These are phyloP conservation scores for Acer saccharum DNA, from an alignment of 345 rosid genomes.

Conservation along the genomic window DNA sequence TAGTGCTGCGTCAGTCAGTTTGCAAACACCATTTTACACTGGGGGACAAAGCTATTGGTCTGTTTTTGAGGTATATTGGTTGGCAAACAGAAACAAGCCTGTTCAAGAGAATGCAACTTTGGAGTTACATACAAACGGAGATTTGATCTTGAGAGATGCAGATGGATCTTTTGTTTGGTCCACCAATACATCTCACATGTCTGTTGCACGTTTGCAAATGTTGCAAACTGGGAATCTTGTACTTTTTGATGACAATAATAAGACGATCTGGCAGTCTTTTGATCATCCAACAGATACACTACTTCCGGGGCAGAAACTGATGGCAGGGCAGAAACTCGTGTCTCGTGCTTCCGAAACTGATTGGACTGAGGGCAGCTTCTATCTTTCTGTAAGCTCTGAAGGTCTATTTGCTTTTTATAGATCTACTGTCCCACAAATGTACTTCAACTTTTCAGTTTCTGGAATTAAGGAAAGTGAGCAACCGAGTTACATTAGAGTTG, in stretches of 20 bases:
- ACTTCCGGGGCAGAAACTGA: conserved; percentile 10
- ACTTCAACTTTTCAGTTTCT: not conserved
- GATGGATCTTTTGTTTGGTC: conserved; percentile 21
- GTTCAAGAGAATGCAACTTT: conserved; percentile 1
- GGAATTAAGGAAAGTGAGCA: not conserved
- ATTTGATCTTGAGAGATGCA: conserved; percentile 14
- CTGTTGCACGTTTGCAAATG: conserved; percentile 12
- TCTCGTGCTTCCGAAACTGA: not conserved
- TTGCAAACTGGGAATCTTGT: conserved; percentile 19
- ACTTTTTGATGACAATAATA: conserved; percentile 17
- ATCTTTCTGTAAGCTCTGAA: not conserved
- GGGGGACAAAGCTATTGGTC: too few species aligned
- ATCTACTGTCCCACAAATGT: not conserved
- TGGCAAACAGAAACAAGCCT: not conserved
- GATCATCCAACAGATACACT: conserved; percentile 18
- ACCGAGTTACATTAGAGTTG: not conserved
- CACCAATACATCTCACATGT: conserved; percentile 7
- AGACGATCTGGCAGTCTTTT: conserved; percentile 27
- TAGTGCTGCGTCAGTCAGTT: too few species aligned
- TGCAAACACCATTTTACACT: too few species aligned
- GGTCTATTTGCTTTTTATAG: not conserved
- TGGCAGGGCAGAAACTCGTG: not conserved
- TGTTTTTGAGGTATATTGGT: not conserved
- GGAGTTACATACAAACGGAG: conserved; percentile 13
- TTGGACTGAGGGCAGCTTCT: not conserved